phyloP scores from a whole-genome alignment of 2,329 filamentous ascomycete genomes.

The Akanthomyces dipterigenus region DNA sequence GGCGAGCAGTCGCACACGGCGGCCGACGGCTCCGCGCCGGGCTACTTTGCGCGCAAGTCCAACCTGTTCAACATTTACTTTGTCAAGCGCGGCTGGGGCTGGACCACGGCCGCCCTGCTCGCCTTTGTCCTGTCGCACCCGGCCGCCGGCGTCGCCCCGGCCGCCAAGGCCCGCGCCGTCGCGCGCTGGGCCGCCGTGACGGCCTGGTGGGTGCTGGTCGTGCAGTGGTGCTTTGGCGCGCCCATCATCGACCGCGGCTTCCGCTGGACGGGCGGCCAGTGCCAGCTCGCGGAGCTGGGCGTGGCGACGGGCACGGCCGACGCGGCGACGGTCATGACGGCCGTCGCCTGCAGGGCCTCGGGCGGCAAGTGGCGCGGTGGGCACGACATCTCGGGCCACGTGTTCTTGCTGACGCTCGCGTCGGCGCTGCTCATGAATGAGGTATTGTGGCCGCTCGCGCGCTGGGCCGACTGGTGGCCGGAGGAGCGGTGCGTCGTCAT shows the following conservation, averaged over 20 bases:
- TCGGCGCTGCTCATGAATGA: slow-evolving; percentile 79
- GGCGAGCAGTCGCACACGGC: slow-evolving; percentile 56
- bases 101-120: slow-evolving; percentile 72
- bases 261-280: slow-evolving; percentile 78
- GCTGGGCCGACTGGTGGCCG: slow-evolving; percentile 32
- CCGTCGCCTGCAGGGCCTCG: slow-evolving; percentile 71
- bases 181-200: slow-evolving; percentile 69
- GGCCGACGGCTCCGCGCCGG: slow-evolving; percentile 51
- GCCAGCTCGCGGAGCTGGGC: slow-evolving; percentile 52
- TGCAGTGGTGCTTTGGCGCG: slow-evolving; percentile 95
- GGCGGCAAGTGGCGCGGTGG: slow-evolving; percentile 88
- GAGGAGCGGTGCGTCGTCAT: slow-evolving; percentile 64
- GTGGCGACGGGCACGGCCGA: slow-evolving; percentile 39
- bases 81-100: slow-evolving; percentile 92
- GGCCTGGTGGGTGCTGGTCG: slow-evolving; percentile 73
- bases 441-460: slow-evolving; percentile 52
- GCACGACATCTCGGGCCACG: slow-evolving; percentile 92
- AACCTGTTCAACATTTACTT: slow-evolving; percentile 92
- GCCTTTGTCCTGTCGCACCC: slow-evolving; percentile 65
- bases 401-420: slow-evolving; percentile 83
- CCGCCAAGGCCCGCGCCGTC: slow-evolving; percentile 46
- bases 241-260: slow-evolving; percentile 87
- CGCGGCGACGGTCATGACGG: slow-evolving; percentile 54
- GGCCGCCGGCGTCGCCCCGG: slow-evolving; percentile 27
- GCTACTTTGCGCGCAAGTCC: slow-evolving; percentile 89